Percentiles rank a stretch among this genome's conserved stretches.
These are phyloP conservation scores for Coccomyxa sp. DNA, from an alignment of 139 green algal species.

Conservation along the genomic window DNA sequence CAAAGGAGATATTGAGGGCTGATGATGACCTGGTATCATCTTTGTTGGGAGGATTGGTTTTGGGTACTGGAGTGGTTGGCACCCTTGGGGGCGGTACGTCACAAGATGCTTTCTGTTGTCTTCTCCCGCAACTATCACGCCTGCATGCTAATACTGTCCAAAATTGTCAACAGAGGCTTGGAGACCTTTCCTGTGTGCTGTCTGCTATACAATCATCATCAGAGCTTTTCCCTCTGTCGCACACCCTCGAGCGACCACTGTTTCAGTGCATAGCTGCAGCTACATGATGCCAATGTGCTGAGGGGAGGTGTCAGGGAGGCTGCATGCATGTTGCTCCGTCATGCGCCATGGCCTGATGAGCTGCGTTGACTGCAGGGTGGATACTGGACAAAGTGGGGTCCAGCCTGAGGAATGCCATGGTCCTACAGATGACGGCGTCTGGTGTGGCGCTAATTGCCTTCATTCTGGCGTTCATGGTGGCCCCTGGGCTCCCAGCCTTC, in stretches of 20 bases:
- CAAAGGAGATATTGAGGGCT: conserved; percentile 47
- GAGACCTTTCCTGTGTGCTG: not conserved
- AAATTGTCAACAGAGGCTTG: too few species aligned
- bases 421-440: not conserved
- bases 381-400: conserved; percentile 74
- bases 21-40: conserved; percentile 54
- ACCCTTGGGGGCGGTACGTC: conserved; percentile 1
- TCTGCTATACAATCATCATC: not conserved
- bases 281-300: not conserved
- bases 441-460: conserved; percentile 45
- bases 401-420: conserved; percentile 45
- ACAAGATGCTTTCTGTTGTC: too few species aligned
- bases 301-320: too few species aligned
- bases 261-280: not conserved
- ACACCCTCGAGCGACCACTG: not conserved
- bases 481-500: not conserved
- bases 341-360: too few species aligned
- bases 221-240: not conserved
- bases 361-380: not conserved
- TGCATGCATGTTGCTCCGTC: too few species aligned
- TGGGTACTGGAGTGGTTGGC: conserved; percentile 51
- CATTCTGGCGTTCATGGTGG: conserved; percentile 51
- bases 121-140: too few species aligned
- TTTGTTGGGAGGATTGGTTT: conserved; percentile 79
- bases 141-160: too few species aligned